A percentile compares a stretch with the other conserved stretches of the same genome.
Conservation (phyloP, 257 asterid species). For the Plantago elongata region DNA sequence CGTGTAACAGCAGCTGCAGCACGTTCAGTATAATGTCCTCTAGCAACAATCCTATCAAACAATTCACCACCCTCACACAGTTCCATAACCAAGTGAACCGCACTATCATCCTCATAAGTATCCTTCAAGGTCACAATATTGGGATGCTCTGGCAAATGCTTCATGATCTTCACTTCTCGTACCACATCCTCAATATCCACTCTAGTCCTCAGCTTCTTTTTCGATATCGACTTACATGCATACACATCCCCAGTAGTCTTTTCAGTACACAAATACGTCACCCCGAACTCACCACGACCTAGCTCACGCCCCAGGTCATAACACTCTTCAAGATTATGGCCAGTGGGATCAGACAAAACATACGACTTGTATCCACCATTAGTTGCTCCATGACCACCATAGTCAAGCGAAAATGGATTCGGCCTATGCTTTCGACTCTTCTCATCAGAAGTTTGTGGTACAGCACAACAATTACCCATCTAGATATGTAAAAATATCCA, state of each 20-base stretch:
- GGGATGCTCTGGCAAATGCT: conserved; percentile 48
- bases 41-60: conserved; percentile 55
- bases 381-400: conserved; percentile 16
- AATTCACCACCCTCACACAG: conserved; percentile 63
- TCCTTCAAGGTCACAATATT: conserved; percentile 57
- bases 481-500: not conserved
- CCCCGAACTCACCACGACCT: conserved; percentile 55
- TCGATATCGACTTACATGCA: conserved; percentile 59
- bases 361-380: conserved; percentile 33
- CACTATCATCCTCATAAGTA: conserved; percentile 51
- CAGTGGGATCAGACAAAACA: conserved; percentile 45
- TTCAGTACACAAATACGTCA: conserved; percentile 52
- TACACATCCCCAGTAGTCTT: conserved; percentile 32
- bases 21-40: conserved; percentile 59
- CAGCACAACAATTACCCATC: conserved; percentile 66
- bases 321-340: conserved; percentile 37
- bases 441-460: conserved; percentile 43
- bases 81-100: conserved; percentile 61
- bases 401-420: conserved; percentile 33
- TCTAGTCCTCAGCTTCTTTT: conserved; percentile 53
- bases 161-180: conserved; percentile 62
- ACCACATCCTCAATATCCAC: conserved; percentile 61
- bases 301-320: conserved; percentile 54
- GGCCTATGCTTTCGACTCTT: conserved; percentile 27
- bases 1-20: conserved; percentile 53